Evolutionary conservation across 2,329 filamentous ascomycete species (phyloP), one percentile per base, ranked within the genome.

Genomic region (Aspergillus pseudotamarii): DNA sequence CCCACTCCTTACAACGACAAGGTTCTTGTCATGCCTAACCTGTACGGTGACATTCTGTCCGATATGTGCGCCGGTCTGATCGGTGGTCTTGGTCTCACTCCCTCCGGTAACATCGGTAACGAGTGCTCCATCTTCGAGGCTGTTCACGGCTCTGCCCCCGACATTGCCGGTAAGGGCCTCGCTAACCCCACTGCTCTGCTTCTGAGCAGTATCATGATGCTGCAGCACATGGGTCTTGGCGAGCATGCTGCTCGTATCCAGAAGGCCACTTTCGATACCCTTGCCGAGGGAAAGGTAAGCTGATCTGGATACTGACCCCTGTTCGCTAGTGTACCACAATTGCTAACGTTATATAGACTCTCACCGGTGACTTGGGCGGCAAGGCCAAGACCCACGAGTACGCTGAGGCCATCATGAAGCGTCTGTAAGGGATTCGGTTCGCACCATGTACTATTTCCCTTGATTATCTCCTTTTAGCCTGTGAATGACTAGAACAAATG

Each of bases 111-210:
- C 88, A 98, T 97, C 77, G 95, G 93, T 82, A 93, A 97, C 83
- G 92, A 97, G 86, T 98, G 93, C 90, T 97, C 93, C 80, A 97
- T 98, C 85, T 99, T 99, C 85, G 95, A 99, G 86, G 95, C 95
- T 75, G 95, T 99, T 75, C 95, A 99, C 86, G 94, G 94, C 74
- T 97, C 93, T 70, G 94, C 94, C 64, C 94, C 94, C 65, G 94
- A 98, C 81, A 98, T 98, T 79, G 93, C 93, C 69, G 94, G 94
- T 81, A 93, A 97, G 88, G 91, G 88, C 71, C 90, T 98, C 72
- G 95, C 95, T 76, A 99, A 99, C 88, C 95, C 95, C 67, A 98
- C 95, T 66, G 95, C 95, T 64, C 89, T 99, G 72, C 89, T 99
- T 69, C 91, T 98, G 76, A 92, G 88, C 81, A 96, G 92, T 80